phyloP scores from a whole-genome alignment of 1,284 basidiomycete genomes.

The Lignosus rhinocerotis region DNA sequence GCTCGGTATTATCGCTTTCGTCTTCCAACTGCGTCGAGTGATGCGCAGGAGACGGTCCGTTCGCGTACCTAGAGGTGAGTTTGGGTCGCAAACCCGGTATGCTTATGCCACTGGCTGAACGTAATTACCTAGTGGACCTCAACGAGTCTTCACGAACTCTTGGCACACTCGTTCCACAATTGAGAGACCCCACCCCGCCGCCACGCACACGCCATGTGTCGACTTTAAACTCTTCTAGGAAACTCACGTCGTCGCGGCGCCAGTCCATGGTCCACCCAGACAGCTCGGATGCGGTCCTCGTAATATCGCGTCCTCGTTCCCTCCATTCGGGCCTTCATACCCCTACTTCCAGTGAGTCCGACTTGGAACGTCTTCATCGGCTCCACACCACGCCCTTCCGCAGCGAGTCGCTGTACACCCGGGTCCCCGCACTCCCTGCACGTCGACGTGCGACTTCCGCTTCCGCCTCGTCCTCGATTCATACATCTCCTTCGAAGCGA shows the following conservation, averaged over 20 bases:
- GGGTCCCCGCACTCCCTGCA: background rate
- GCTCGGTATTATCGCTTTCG: background rate
- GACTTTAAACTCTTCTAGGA: background rate
- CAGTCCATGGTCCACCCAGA: background rate
- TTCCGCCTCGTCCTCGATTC: too few species aligned
- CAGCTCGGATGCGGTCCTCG: background rate
- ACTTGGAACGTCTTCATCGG: background rate
- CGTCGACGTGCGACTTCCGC: background rate
- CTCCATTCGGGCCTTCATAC: background rate
- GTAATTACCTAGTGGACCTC: background rate
- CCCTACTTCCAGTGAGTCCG: background rate
- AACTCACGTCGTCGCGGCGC: background rate
- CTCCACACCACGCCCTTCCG: background rate
- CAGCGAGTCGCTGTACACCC: background rate
- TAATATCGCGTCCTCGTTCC: too few species aligned
- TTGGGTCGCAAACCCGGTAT: background rate
- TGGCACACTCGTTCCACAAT: background rate
- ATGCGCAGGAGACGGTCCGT: background rate
- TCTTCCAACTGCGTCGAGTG: background rate
- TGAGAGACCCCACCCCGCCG: background rate
- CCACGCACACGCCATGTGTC: background rate
- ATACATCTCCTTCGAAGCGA: background rate
- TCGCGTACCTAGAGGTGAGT: background rate
- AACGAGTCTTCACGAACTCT: background rate
- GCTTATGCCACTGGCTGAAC: background rate